phyloP scores from a whole-genome alignment of 208 protist genomes.

The Crithidia expoeki region DNA sequence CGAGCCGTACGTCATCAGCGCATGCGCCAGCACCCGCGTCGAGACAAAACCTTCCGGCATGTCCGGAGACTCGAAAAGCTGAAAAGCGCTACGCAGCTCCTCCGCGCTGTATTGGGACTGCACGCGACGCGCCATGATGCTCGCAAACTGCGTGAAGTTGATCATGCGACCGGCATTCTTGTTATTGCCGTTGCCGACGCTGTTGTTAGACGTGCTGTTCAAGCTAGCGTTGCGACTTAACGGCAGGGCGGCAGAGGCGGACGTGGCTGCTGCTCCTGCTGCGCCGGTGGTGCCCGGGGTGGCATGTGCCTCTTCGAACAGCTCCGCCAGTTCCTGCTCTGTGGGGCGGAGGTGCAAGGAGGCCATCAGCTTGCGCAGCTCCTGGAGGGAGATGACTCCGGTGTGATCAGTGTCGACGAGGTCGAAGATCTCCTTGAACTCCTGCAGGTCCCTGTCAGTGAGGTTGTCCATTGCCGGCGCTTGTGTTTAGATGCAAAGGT shows the following conservation, averaged over 20 bases:
- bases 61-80: conserved; percentile 91
- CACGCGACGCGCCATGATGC: conserved; percentile 86
- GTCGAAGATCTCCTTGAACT: conserved; percentile 94
- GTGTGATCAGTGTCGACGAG: conserved; percentile 84
- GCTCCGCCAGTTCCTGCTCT: conserved; percentile 83
- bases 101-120: conserved; percentile 87
- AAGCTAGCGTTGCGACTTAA: conserved; percentile 1
- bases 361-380: conserved; percentile 88
- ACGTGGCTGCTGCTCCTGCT: background rate
- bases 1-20: conserved; percentile 87
- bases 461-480: conserved; percentile 36
- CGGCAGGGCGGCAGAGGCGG: background rate
- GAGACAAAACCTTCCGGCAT: conserved; percentile 80
- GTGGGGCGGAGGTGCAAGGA: conserved; percentile 85
- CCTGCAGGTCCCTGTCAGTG: conserved; percentile 68
- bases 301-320: conserved; percentile 68
- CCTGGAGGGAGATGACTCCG: conserved; percentile 72
- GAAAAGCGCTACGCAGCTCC: conserved; percentile 88
- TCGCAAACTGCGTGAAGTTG: conserved; percentile 88
- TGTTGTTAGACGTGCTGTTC: conserved; percentile 2
- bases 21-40: conserved; percentile 85
- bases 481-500: too few species aligned
- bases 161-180: conserved; percentile 36
- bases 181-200: conserved; percentile 19
- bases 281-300: background rate